A percentile compares a stretch with the other conserved stretches of the same genome.
These are phyloP conservation scores for Venturiaceae sp. DNA, from an alignment of 2,329 filamentous ascomycete genomes.

Conservation along the genomic window DNA sequence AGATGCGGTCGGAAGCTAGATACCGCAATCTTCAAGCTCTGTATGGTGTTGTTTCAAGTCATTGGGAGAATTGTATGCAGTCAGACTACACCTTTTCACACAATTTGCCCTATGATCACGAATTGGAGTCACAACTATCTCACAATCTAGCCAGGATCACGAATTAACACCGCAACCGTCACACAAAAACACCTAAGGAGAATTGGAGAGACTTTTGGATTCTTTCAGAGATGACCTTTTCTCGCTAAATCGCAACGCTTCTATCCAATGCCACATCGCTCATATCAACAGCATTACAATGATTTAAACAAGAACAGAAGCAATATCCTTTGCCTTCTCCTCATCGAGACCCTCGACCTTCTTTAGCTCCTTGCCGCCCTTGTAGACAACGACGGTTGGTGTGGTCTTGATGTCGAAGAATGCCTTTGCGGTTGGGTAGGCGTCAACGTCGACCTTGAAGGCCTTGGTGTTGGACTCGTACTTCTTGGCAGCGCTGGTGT, in stretches of 20 bases:
- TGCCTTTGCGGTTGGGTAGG: slow-evolving; percentile 15
- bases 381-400: slow-evolving; percentile 20
- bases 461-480: slow-evolving; percentile 17
- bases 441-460: slow-evolving; percentile 18
- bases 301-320: slow-evolving; percentile 1
- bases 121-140: too few species aligned
- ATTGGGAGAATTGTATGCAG: background rate
- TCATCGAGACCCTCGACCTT: slow-evolving; percentile 15
- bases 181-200: background rate
- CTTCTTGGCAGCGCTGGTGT: slow-evolving; percentile 18
- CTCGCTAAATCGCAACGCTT: background rate
- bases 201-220: background rate
- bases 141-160: too few species aligned
- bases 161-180: background rate
- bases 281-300: background rate
- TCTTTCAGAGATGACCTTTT: background rate
- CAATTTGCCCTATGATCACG: background rate
- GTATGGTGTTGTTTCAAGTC: background rate
- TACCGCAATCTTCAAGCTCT: background rate
- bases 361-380: slow-evolving; percentile 20
- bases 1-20: background rate
- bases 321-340: slow-evolving; percentile 6
- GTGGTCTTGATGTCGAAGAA: slow-evolving; percentile 15
- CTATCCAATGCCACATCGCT: background rate
- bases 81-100: background rate